Conservation (phyloP, 2,329 filamentous ascomycete genomes). For the Penicillium sp. region DNA sequence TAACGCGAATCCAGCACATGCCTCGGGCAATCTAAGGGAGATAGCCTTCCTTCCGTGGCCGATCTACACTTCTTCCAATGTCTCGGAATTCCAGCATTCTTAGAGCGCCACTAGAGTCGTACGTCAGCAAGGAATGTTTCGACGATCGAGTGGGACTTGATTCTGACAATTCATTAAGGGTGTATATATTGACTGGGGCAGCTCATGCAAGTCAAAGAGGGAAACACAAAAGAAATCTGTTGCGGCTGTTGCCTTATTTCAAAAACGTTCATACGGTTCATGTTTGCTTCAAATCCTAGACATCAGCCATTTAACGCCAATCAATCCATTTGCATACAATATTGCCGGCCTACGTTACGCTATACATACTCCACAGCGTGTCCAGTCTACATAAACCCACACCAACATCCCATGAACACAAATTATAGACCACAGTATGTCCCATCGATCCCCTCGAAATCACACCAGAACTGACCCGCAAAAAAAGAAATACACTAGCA, state of each 20-base stretch:
- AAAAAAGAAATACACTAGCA: background rate
- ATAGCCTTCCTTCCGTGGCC: constrained; percentile 6
- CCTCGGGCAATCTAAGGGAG: background rate
- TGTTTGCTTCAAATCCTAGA: background rate
- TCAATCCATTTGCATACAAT: background rate
- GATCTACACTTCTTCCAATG: constrained; percentile 2
- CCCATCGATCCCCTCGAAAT: background rate
- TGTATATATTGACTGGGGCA: background rate
- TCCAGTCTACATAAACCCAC: background rate
- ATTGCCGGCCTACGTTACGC: background rate
- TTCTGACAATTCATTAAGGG: background rate
- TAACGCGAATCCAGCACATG: background rate
- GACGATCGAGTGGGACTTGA: background rate
- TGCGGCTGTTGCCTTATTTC: background rate
- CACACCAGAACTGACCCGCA: background rate
- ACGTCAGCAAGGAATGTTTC: constrained; percentile 17
- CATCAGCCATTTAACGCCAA: background rate
- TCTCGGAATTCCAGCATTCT: constrained; percentile 10
- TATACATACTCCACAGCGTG: background rate
- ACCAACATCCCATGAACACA: background rate
- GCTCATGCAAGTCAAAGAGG: background rate
- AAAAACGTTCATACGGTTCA: background rate
- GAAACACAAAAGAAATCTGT: background rate
- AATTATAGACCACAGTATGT: background rate
- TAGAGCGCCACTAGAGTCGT: background rate